Conservation (phyloP, 2,329 filamentous ascomycete genomes). For the Septoria linicola region DNA sequence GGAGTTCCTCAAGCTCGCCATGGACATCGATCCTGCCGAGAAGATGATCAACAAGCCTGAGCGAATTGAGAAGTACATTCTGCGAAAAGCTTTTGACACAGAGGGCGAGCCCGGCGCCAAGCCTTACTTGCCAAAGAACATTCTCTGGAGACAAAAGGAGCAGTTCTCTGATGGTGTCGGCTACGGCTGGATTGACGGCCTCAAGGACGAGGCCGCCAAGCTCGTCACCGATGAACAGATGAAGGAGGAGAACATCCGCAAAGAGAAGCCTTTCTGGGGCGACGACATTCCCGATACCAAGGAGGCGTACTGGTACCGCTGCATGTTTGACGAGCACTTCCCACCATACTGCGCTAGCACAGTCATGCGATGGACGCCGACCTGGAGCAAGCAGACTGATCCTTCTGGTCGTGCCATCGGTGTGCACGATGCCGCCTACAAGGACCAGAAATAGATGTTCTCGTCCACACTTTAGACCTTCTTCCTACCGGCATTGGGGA, state of each 20-base stretch:
- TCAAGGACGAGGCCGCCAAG: conserved; percentile 90
- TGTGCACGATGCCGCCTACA: conserved; percentile 38
- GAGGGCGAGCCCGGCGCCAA: conserved; percentile 68
- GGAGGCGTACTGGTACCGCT: conserved; percentile 98
- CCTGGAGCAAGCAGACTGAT: conserved; percentile 94
- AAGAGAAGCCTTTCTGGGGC: conserved; percentile 96
- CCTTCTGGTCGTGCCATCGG: conserved; percentile 71
- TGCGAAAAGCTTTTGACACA: conserved; percentile 96
- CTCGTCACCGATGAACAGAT: conserved; percentile 96
- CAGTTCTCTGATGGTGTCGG: conserved; percentile 97
- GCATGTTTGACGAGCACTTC: conserved; percentile 99
- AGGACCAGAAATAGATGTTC: conserved; percentile 21
- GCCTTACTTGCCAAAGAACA: conserved; percentile 92
- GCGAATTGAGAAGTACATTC: conserved; percentile 93
- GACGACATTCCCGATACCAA: conserved; percentile 90
- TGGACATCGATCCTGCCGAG: conserved; percentile 91
- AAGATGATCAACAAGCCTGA: conserved; percentile 82
- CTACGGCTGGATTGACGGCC: conserved; percentile 96
- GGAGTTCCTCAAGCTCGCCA: conserved; percentile 85
- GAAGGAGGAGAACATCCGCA: conserved; percentile 57
- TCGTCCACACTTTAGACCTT: background rate
- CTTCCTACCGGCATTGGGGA: too few species aligned
- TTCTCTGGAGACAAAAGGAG: conserved; percentile 98
- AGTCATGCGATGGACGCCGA: conserved; percentile 94
- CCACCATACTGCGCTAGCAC: conserved; percentile 86